These are phyloP conservation scores for Neoboletus brunneissimus DNA, from an alignment of 768 basidiomycete species.

Conservation along the genomic window DNA sequence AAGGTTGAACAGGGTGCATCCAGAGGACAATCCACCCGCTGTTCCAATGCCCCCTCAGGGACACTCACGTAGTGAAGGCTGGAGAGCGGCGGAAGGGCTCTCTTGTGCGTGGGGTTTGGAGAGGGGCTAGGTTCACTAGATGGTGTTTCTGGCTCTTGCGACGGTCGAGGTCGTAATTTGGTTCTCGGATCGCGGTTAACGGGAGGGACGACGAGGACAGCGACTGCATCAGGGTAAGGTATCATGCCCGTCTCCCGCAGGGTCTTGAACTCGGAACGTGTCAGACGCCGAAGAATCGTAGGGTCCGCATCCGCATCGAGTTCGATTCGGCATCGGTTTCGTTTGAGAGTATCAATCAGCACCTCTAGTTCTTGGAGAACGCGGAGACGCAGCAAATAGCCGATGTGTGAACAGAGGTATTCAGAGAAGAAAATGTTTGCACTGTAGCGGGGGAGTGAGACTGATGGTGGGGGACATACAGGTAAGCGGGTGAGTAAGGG, in stretches of 20 bases:
- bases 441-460: slow-evolving; percentile 26
- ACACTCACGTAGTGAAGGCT: slow-evolving; percentile 11
- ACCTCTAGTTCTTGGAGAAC: slow-evolving; percentile 74
- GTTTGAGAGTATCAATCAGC: slow-evolving; percentile 36
- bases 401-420: slow-evolving; percentile 52
- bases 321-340: neutral
- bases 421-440: slow-evolving; percentile 37
- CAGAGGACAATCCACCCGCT: neutral
- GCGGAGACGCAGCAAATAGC: slow-evolving; percentile 66
- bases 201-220: slow-evolving; percentile 69
- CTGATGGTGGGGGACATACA: neutral
- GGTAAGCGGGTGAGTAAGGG: slow-evolving; percentile 4
- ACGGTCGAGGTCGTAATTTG: slow-evolving; percentile 41
- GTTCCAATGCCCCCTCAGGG: neutral
- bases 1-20: slow-evolving; percentile 18
- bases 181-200: slow-evolving; percentile 52
- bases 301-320: slow-evolving; percentile 19
- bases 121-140: slow-evolving; percentile 5
- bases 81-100: slow-evolving; percentile 29
- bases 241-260: slow-evolving; percentile 47
- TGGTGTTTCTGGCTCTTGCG: slow-evolving; percentile 36
- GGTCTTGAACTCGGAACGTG: slow-evolving; percentile 54
- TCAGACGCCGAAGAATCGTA: slow-evolving; percentile 60
- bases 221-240: slow-evolving; percentile 53
- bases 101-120: slow-evolving; percentile 3